These are phyloP conservation scores for Asterochloris erici DNA, from an alignment of 139 green algal genomes.

Conservation along the genomic window DNA sequence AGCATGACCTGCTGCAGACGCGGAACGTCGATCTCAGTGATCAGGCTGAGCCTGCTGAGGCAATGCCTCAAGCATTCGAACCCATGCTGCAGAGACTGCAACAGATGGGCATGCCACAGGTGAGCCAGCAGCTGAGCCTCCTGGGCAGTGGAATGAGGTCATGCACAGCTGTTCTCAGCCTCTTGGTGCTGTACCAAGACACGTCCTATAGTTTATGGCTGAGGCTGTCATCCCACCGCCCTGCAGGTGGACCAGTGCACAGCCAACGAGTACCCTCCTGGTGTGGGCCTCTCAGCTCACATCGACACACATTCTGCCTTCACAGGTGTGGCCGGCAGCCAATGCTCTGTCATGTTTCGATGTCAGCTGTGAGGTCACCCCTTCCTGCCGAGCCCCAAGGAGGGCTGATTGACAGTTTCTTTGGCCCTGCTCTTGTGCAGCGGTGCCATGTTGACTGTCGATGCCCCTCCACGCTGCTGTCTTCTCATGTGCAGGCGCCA, in stretches of 20 bases:
- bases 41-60: not conserved
- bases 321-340: slow-evolving; percentile 29
- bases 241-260: slow-evolving; percentile 74
- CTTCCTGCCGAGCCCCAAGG: too few relatives aligned
- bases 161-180: not conserved
- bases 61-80: slow-evolving; percentile 8
- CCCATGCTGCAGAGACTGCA: slow-evolving; percentile 26
- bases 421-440: not conserved
- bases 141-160: not conserved
- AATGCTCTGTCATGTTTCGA: not conserved
- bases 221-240: not conserved
- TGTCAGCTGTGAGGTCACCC: not conserved
- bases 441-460: not conserved
- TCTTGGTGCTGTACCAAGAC: not conserved
- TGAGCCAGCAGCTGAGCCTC: not conserved
- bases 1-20: not conserved
- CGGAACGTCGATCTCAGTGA: slow-evolving; percentile 11
- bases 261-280: slow-evolving; percentile 90
- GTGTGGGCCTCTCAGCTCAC: slow-evolving; percentile 90
- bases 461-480: not conserved
- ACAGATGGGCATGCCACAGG: slow-evolving; percentile 8
- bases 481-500: slow-evolving; percentile 43
- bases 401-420: too few relatives aligned
- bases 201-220: not conserved
- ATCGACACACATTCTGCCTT: slow-evolving; percentile 97